A percentile compares a stretch with the other conserved stretches of the same genome.
Evolutionary conservation across 257 asterid species (phyloP).

Genomic region (Forsythia suspensa): DNA sequence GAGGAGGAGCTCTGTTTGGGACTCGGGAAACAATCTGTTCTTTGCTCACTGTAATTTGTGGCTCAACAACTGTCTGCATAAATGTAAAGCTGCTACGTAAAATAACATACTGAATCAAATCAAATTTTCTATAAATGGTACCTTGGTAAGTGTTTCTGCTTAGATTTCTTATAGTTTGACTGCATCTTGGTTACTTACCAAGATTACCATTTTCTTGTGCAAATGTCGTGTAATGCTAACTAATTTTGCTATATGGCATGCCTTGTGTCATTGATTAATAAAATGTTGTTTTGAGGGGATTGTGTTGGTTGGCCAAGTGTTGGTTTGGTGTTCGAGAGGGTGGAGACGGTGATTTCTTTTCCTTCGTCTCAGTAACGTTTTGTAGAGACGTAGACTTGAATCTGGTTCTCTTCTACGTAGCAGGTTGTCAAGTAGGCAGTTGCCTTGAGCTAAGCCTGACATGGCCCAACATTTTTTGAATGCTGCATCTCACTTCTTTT

Average conservation of each 20-base stretch:
- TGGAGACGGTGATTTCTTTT: too few species aligned
- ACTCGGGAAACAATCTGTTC: not conserved
- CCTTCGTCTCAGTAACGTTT: too few species aligned
- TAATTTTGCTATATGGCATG: too few species aligned
- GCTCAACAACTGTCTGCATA: not conserved
- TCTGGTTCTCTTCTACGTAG: too few species aligned
- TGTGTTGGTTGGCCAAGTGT: not conserved
- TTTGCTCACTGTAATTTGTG: conserved; percentile 14
- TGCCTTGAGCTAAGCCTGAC: too few species aligned
- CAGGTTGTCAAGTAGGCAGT: too few species aligned
- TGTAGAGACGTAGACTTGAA: not conserved
- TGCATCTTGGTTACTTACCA: not conserved
- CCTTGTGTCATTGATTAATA: not conserved
- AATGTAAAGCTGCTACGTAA: not conserved
- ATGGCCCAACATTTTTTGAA: too few species aligned
- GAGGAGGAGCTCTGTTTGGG: conserved; percentile 7
- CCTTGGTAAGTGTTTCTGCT: not conserved
- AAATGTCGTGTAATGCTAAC: not conserved
- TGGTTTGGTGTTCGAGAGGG: not conserved
- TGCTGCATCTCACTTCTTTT: too few species aligned
- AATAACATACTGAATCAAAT: not conserved
- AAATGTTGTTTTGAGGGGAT: not conserved
- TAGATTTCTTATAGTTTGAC: not conserved
- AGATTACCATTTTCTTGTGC: not conserved
- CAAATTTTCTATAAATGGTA: not conserved